Percentiles rank a stretch among this genome's conserved stretches.
Conservation (phyloP, 2,329 filamentous ascomycete genomes). For the Clathrospora elynae region DNA sequence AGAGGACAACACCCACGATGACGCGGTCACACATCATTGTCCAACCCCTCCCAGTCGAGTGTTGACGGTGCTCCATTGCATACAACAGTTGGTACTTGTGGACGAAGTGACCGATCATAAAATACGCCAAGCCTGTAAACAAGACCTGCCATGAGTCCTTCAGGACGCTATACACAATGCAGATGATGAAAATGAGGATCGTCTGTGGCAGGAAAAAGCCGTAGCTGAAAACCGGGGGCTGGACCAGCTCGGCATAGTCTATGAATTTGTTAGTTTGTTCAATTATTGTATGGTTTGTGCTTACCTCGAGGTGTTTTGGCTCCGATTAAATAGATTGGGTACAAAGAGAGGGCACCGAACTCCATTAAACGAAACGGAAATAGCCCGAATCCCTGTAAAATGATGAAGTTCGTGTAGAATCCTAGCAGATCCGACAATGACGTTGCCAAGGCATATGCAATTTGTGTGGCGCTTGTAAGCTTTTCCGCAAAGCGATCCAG, state of each 20-base stretch:
- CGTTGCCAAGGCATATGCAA: slow-evolving; percentile 74
- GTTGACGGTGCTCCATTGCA: slow-evolving; percentile 96
- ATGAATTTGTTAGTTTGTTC: slow-evolving; percentile 3
- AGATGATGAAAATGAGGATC: slow-evolving; percentile 91
- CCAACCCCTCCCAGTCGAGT: slow-evolving; percentile 93
- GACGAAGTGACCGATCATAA: slow-evolving; percentile 80
- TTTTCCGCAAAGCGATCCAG: slow-evolving; percentile 69
- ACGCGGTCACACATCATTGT: slow-evolving; percentile 94
- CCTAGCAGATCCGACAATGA: slow-evolving; percentile 75
- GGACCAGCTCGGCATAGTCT: slow-evolving; percentile 80
- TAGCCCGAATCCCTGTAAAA: slow-evolving; percentile 89
- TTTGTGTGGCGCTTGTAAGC: slow-evolving; percentile 76
- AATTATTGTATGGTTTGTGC: neutral
- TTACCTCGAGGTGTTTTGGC: slow-evolving; percentile 79
- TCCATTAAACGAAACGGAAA: slow-evolving; percentile 92
- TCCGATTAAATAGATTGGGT: slow-evolving; percentile 76
- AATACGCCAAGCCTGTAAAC: slow-evolving; percentile 81
- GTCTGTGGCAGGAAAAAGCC: slow-evolving; percentile 95
- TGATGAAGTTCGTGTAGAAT: slow-evolving; percentile 94
- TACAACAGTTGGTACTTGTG: slow-evolving; percentile 98
- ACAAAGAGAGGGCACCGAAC: slow-evolving; percentile 81
- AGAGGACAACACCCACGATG: slow-evolving; percentile 82
- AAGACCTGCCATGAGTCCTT: slow-evolving; percentile 80
- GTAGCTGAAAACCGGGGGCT: slow-evolving; percentile 89
- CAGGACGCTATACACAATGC: slow-evolving; percentile 90